These are phyloP conservation scores for Sporothrix schenckii DNA, from an alignment of 2,329 filamentous ascomycete species.

Conservation along the genomic window DNA sequence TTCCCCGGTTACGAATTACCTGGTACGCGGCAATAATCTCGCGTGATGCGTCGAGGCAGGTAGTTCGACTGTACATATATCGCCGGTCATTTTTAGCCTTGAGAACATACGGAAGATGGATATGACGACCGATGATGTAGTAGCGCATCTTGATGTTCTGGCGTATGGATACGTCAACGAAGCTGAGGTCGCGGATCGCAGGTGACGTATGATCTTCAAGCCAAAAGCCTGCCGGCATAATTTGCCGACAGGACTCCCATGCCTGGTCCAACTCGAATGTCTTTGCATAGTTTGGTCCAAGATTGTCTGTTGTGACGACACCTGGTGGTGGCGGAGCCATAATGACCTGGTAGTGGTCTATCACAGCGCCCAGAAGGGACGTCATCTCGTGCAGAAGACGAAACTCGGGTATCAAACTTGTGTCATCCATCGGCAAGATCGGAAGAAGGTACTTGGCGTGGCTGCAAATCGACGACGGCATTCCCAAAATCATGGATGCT, in stretches of 20 bases:
- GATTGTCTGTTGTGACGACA: background rate
- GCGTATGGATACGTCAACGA: slow-evolving; percentile 18
- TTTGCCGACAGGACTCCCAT: slow-evolving; percentile 38
- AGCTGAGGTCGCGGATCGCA: background rate
- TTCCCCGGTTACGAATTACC: background rate
- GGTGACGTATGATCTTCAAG: background rate
- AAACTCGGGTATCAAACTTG: background rate
- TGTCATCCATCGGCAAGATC: background rate
- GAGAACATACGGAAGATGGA: slow-evolving; percentile 33
- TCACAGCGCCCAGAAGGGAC: slow-evolving; percentile 6
- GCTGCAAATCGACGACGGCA: slow-evolving; percentile 50
- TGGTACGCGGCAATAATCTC: slow-evolving; percentile 1
- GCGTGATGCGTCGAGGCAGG: slow-evolving; percentile 20
- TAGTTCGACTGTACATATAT: slow-evolving; percentile 6
- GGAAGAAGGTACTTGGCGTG: slow-evolving; percentile 30
- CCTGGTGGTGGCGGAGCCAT: background rate
- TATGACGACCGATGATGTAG: slow-evolving; percentile 24
- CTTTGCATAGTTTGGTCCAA: slow-evolving; percentile 40
- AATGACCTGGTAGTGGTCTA: slow-evolving; percentile 26
- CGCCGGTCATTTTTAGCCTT: background rate
- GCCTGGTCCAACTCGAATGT: slow-evolving; percentile 49
- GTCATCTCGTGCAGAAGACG: slow-evolving; percentile 37
- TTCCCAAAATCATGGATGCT: slow-evolving; percentile 56
- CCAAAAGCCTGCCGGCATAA: slow-evolving; percentile 32
- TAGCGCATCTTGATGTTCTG: slow-evolving; percentile 29